Evolutionary conservation across 257 asterid genomes (phyloP).

Genomic region (Jacaranda copaia): DNA sequence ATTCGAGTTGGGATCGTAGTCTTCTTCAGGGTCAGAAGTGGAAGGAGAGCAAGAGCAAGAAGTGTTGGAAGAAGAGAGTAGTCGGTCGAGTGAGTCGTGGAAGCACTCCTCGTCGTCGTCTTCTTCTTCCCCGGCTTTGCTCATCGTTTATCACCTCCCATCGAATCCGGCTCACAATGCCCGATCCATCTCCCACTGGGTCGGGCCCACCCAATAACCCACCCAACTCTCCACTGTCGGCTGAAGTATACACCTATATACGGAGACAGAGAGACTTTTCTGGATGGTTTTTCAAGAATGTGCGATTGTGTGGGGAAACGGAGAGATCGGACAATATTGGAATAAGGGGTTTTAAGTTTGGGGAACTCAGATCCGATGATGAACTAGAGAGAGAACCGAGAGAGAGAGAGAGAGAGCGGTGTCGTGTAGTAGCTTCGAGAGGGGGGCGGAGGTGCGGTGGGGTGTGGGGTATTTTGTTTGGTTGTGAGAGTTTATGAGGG

Average conservation of each 20-base stretch:
- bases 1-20: slow-evolving; percentile 44
- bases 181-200: slow-evolving; percentile 49
- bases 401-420: slow-evolving; percentile 39
- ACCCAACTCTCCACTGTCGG: slow-evolving; percentile 29
- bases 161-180: slow-evolving; percentile 52
- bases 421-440: slow-evolving; percentile 43
- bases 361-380: slow-evolving; percentile 78
- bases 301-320: slow-evolving; percentile 50
- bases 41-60: slow-evolving; percentile 76
- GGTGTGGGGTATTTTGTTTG: slow-evolving; percentile 39
- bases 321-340: slow-evolving; percentile 63
- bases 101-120: slow-evolving; percentile 65
- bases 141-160: slow-evolving; percentile 64
- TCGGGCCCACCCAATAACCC: slow-evolving; percentile 36
- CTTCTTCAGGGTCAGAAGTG: slow-evolving; percentile 63
- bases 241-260: slow-evolving; percentile 9
- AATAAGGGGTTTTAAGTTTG: slow-evolving; percentile 47
- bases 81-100: slow-evolving; percentile 83
- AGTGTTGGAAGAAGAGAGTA: slow-evolving; percentile 77
- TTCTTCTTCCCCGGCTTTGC: slow-evolving; percentile 66
- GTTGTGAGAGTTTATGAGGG: slow-evolving; percentile 26
- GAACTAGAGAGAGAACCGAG: slow-evolving; percentile 45
- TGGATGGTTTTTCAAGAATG: slow-evolving; percentile 21
- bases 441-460: slow-evolving; percentile 27
- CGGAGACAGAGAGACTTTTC: slow-evolving; percentile 10